Evolutionary conservation across 2,329 filamentous ascomycete species (phyloP).

Genomic region (Aureobasidium subglaciale): DNA sequence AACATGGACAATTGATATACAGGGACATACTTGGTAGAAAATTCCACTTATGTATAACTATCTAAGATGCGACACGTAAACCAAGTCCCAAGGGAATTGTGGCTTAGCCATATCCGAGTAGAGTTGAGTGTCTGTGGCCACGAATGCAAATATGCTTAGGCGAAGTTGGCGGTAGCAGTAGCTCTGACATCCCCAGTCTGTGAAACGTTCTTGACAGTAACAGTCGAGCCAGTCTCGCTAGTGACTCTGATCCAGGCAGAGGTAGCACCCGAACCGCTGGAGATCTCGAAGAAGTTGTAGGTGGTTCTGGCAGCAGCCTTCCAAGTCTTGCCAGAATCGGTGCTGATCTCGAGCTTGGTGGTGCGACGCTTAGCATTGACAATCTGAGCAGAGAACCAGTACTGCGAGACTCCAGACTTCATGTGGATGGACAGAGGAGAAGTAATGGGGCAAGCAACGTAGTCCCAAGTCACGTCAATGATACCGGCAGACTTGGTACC

Average conservation of each 20-base stretch:
- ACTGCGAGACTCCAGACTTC: conserved; percentile 20
- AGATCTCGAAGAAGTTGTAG: conserved; percentile 23
- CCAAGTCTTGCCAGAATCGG: conserved; percentile 21
- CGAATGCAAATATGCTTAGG: conserved; percentile 10
- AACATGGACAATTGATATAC: no score
- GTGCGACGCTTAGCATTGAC: conserved; percentile 21
- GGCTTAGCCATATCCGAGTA: no score
- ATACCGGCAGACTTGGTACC: conserved; percentile 39
- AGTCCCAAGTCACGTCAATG: conserved; percentile 37
- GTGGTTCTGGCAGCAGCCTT: conserved; percentile 17
- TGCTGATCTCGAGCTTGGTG: conserved; percentile 20
- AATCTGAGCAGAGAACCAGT: conserved; percentile 23
- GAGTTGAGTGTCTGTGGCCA: no score
- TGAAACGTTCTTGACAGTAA: conserved; percentile 18
- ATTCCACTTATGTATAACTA: no score
- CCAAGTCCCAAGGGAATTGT: not conserved
- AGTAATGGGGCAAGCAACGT: conserved; percentile 25
- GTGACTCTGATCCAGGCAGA: conserved; percentile 21
- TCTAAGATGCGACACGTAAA: no score
- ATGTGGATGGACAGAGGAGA: conserved; percentile 20
- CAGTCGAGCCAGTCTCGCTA: conserved; percentile 13
- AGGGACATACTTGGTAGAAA: no score
- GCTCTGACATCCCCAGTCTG: conserved; percentile 18
- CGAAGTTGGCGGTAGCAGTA: conserved; percentile 21
- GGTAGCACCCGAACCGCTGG: conserved; percentile 11